These are phyloP conservation scores for Hemileccinum rubropunctum DNA, from an alignment of 768 basidiomycete genomes.

Conservation along the genomic window DNA sequence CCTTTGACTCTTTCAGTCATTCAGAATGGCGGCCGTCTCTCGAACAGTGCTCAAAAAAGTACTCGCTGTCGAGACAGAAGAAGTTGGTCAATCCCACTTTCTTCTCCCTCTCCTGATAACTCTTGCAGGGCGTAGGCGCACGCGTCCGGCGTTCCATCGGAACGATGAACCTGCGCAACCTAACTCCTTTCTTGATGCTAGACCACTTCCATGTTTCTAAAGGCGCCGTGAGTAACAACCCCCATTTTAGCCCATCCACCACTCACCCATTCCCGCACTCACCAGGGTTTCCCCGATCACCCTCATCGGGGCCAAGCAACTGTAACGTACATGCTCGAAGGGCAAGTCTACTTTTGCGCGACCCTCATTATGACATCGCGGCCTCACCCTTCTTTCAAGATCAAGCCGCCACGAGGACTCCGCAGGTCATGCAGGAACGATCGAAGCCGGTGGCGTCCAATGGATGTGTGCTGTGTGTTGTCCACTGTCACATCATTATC, in stretches of 20 bases:
- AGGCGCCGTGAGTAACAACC: constrained; percentile 55
- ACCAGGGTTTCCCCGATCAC: constrained; percentile 86
- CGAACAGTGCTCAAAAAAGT: constrained; percentile 77
- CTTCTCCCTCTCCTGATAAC: not conserved
- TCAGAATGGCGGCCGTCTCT: constrained; percentile 43
- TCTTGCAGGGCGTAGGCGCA: constrained; percentile 69
- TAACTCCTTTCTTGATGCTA: constrained; percentile 90
- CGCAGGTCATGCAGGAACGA: constrained; percentile 76
- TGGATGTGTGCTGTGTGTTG: constrained; percentile 85
- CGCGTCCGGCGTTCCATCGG: constrained; percentile 88
- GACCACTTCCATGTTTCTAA: constrained; percentile 74
- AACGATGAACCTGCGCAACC: constrained; percentile 63
- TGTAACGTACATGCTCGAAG: constrained; percentile 87
- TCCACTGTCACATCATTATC: not conserved
- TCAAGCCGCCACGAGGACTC: constrained; percentile 89
- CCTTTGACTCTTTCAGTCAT: too few relatives aligned
- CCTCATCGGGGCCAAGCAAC: constrained; percentile 90
- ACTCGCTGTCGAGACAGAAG: constrained; percentile 69
- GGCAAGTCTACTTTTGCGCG: constrained; percentile 39
- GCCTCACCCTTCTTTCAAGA: constrained; percentile 27
- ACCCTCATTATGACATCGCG: not conserved
- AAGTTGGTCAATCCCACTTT: constrained; percentile 40
- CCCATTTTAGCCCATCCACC: not conserved
- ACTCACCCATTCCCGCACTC: not conserved
- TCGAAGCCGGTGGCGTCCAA: constrained; percentile 82